Conservation (phyloP, 148 eudicot species). For the Amaranthus hypochondriacus region DNA sequence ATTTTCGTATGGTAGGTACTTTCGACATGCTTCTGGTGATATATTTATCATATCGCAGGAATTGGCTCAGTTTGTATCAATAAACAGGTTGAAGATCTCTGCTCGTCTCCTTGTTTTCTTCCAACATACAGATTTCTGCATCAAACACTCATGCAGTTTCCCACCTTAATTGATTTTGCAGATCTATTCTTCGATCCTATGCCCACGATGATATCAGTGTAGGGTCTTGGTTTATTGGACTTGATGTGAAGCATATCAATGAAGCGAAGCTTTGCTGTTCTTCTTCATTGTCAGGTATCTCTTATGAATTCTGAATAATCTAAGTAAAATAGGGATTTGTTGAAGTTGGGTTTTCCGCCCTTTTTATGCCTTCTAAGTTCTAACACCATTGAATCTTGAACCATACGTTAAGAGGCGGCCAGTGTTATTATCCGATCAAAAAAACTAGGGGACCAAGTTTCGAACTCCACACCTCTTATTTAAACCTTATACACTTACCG, state of each 20-base stretch:
- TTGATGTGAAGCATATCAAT: slow-evolving; percentile 68
- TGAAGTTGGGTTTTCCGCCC: background rate
- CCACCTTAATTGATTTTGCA: slow-evolving; percentile 27
- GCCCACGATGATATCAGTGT: slow-evolving; percentile 88
- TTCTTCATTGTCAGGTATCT: slow-evolving; percentile 74
- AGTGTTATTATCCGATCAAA: too few relatives aligned
- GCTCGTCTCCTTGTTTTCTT: background rate
- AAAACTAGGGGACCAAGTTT: too few relatives aligned
- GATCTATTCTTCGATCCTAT: slow-evolving; percentile 64
- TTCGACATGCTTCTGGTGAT: slow-evolving; percentile 88
- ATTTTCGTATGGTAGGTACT: slow-evolving; percentile 47
- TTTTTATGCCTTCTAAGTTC: background rate
- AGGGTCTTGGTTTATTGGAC: slow-evolving; percentile 94
- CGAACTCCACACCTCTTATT: too few relatives aligned
- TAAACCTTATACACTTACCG: too few relatives aligned
- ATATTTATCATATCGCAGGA: slow-evolving; percentile 72
- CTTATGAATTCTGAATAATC: slow-evolving; percentile 8
- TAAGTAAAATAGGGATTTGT: background rate
- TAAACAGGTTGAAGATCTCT: slow-evolving; percentile 54
- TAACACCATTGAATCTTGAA: background rate
- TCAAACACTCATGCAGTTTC: background rate
- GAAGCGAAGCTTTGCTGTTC: slow-evolving; percentile 90
- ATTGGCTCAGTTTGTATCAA: slow-evolving; percentile 76
- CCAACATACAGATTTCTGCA: background rate
- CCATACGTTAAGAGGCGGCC: too few relatives aligned